Evolutionary conservation across 768 basidiomycete species (phyloP).

Genomic region (Leccinum olivaceopallidum): DNA sequence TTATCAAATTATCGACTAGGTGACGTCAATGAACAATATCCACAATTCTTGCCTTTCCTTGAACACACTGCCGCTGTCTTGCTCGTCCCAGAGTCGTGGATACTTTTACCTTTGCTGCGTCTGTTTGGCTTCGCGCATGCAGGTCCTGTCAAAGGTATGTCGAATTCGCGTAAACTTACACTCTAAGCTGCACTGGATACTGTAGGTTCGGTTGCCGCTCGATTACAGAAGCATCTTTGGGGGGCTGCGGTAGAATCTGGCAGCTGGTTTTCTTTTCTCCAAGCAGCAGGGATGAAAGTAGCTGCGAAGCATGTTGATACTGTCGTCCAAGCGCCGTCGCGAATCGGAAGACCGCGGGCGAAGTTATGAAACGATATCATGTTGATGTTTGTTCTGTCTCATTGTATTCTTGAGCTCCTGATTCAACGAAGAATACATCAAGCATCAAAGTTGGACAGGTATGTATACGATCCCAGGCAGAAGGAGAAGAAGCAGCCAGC

Average conservation of each 20-base stretch:
- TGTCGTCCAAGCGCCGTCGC: background rate
- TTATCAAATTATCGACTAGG: background rate
- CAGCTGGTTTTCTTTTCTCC: conserved; percentile 18
- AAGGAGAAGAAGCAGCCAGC: too few relatives aligned
- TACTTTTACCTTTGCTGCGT: conserved; percentile 13
- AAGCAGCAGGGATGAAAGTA: conserved; percentile 14
- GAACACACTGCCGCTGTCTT: background rate
- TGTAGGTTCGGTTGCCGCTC: conserved; percentile 18
- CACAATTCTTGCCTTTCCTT: conserved; percentile 4
- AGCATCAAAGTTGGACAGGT: too few relatives aligned
- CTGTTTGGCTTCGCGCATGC: conserved; percentile 17
- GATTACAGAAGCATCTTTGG: conserved; percentile 10
- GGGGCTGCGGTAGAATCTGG: conserved; percentile 1
- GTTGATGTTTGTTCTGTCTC: too few relatives aligned
- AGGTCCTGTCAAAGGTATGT: conserved; percentile 18
- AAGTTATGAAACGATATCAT: too few relatives aligned
- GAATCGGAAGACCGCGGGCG: too few relatives aligned
- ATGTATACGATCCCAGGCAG: too few relatives aligned
- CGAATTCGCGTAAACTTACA: fast-evolving
- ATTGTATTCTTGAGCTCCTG: too few relatives aligned
- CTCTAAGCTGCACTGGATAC: background rate
- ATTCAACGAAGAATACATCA: too few relatives aligned
- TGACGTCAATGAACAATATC: conserved; percentile 15
- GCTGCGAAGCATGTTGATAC: conserved; percentile 5
- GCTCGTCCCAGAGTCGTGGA: conserved; percentile 18